These are phyloP conservation scores for Veloporphyrellus conicus DNA, from an alignment of 1,284 basidiomycete genomes.

Conservation along the genomic window DNA sequence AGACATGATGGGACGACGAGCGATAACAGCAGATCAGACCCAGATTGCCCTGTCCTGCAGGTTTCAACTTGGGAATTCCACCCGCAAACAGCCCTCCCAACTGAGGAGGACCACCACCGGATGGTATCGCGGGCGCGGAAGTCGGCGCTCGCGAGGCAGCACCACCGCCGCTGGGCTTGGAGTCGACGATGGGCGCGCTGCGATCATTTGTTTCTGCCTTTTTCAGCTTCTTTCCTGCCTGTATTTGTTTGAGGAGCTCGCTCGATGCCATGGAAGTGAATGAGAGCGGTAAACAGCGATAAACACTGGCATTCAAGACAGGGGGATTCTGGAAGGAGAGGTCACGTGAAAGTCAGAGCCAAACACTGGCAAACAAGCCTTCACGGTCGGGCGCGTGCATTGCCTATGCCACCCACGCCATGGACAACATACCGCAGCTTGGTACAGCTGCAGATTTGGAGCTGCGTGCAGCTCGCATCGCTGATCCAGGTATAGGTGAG, in stretches of 20 bases:
- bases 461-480: conserved; percentile 62
- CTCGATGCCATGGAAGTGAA: conserved; percentile 50
- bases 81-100: conserved; percentile 84
- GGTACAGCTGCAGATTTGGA: conserved; percentile 60
- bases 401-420: conserved; percentile 24
- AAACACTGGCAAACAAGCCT: conserved; percentile 32
- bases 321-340: no score
- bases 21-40: conserved; percentile 39
- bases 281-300: conserved; percentile 17
- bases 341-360: conserved; percentile 29
- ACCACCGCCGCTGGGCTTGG: conserved; percentile 42
- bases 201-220: conserved; percentile 81
- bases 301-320: no score
- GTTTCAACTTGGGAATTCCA: conserved; percentile 85
- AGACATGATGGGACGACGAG: conserved; percentile 15
- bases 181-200: conserved; percentile 65
- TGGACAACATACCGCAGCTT: conserved; percentile 45
- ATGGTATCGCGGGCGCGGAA: conserved; percentile 26
- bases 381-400: no score
- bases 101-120: conserved; percentile 63
- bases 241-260: conserved; percentile 71
- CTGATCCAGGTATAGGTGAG: conserved; percentile 67
- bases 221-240: conserved; percentile 75
- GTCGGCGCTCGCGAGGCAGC: conserved; percentile 35
- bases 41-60: conserved; percentile 56